phyloP scores from a whole-genome alignment of 805 yeast genomes.

The Starmerella ratchasimensis region DNA sequence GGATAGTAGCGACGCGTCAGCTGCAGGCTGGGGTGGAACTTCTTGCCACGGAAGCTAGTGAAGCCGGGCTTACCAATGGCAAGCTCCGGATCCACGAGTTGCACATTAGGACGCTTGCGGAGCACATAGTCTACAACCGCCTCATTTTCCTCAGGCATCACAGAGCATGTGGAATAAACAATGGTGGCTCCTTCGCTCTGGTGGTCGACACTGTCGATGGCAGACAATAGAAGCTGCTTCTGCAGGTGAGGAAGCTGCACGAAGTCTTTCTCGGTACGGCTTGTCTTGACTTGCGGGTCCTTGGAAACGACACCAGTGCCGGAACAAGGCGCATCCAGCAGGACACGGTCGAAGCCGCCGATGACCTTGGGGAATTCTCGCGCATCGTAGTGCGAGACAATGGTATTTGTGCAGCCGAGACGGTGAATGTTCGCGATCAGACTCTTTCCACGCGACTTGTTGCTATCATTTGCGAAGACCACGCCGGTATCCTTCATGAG shows the following conservation, averaged over 20 bases:
- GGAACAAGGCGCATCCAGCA: slow-evolving; percentile 97
- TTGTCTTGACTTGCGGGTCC: slow-evolving; percentile 85
- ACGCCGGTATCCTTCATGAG: slow-evolving; percentile 97
- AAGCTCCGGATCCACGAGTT: slow-evolving; percentile 81
- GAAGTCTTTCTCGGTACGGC: slow-evolving; percentile 91
- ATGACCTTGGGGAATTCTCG: slow-evolving; percentile 96
- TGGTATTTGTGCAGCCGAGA: slow-evolving; percentile 88
- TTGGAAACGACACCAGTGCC: slow-evolving; percentile 99
- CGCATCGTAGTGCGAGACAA: slow-evolving; percentile 95
- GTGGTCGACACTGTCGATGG: slow-evolving; percentile 95
- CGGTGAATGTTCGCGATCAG: slow-evolving; percentile 95
- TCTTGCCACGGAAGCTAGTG: slow-evolving; percentile 84
- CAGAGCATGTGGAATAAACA: slow-evolving; percentile 96
- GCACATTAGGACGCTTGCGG: slow-evolving; percentile 90
- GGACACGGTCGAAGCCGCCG: slow-evolving; percentile 92
- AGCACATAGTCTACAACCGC: slow-evolving; percentile 97
- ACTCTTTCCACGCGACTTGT: slow-evolving; percentile 91
- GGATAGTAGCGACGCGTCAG: slow-evolving; percentile 94
- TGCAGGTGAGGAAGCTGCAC: slow-evolving; percentile 93
- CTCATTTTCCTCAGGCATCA: slow-evolving; percentile 96
- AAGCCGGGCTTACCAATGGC: slow-evolving; percentile 94
- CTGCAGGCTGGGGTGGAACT: slow-evolving; percentile 59
- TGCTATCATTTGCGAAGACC: slow-evolving; percentile 93
- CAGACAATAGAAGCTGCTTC: slow-evolving; percentile 81
- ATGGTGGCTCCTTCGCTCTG: slow-evolving; percentile 66